Evolutionary conservation across 108 stramenopile species (phyloP).

Genomic region (Pseudonitzschia pungens): DNA sequence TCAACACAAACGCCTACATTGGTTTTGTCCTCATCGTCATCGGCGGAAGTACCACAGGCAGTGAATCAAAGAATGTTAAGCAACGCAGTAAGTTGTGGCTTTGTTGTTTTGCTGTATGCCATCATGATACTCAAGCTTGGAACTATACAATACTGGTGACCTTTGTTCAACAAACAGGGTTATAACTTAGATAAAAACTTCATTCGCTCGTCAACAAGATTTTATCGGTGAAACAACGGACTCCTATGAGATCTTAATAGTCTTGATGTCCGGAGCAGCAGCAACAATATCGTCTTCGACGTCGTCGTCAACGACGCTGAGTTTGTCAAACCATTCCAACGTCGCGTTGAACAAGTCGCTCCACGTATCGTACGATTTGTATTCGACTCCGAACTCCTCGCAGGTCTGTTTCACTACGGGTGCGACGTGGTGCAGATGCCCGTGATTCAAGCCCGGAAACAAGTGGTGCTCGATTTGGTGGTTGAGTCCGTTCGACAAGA

Average conservation of each 20-base stretch:
- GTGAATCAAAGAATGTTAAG: constrained; percentile 52
- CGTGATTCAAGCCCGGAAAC: constrained; percentile 64
- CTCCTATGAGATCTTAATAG: background rate
- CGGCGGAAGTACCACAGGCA: constrained; percentile 42
- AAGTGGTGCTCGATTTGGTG: constrained; percentile 70
- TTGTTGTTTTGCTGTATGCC: constrained; percentile 52
- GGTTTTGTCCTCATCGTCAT: background rate
- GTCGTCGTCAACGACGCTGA: constrained; percentile 26
- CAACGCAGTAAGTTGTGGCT: constrained; percentile 58
- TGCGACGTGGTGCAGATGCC: constrained; percentile 79
- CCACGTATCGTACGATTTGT: constrained; percentile 56
- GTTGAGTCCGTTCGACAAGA: constrained; percentile 64
- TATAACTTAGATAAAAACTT: too few relatives aligned
- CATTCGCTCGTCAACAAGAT: too few relatives aligned
- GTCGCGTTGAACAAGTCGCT: constrained; percentile 43
- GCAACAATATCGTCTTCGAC: background rate
- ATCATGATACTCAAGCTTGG: constrained; percentile 65
- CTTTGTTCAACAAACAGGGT: too few relatives aligned
- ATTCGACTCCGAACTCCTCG: constrained; percentile 61
- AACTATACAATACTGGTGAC: constrained; percentile 14
- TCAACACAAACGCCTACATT: too few relatives aligned
- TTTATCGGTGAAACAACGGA: background rate
- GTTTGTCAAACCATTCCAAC: constrained; percentile 42
- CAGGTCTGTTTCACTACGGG: constrained; percentile 72
- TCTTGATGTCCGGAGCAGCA: constrained; percentile 1